A percentile compares a stretch with the other conserved stretches of the same genome.
Conservation (phyloP, 495 filamentous ascomycete species). For the Podospora bellae-mahoneyi region DNA sequence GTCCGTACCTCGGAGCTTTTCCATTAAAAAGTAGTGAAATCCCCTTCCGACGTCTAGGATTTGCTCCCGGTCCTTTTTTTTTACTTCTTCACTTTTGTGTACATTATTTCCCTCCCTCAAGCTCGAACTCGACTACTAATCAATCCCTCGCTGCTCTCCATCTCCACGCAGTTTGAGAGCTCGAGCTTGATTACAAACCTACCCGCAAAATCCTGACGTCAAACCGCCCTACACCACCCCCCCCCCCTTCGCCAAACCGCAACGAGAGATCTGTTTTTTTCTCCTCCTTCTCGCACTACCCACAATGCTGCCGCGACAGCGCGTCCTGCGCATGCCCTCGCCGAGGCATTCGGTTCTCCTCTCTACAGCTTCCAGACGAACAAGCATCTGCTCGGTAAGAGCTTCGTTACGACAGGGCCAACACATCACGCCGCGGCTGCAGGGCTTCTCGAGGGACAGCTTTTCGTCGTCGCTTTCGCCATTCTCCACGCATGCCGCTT, state of each 20-base stretch:
- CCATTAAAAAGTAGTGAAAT: neutral
- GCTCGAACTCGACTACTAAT: neutral
- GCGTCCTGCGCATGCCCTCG: conserved; percentile 28
- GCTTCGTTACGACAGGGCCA: conserved; percentile 17
- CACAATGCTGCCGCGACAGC: conserved; percentile 38
- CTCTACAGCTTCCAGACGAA: conserved; percentile 18
- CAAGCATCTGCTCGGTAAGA: conserved; percentile 19
- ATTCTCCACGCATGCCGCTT: conserved; percentile 40
- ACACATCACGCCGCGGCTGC: conserved; percentile 18
- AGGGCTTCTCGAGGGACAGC: conserved; percentile 19
- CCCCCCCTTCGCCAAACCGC: conserved; percentile 1
- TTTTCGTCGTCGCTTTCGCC: conserved; percentile 22
- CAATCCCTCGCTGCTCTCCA: neutral
- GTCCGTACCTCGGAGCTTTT: conserved; percentile 11
- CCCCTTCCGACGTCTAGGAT: conserved; percentile 9
- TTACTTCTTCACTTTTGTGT: neutral
- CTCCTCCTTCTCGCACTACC: neutral
- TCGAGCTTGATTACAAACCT: conserved; percentile 8
- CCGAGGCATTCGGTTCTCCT: conserved; percentile 20
- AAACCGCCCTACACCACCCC: conserved; percentile 14
- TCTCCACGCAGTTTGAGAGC: neutral
- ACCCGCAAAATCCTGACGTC: conserved; percentile 26
- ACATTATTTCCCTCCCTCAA: conserved; percentile 1
- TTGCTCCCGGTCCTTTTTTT: conserved; percentile 5
- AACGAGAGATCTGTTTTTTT: neutral